These are phyloP conservation scores for Dysphania ambrosioides DNA, from an alignment of 148 eudicot genomes.

Conservation along the genomic window DNA sequence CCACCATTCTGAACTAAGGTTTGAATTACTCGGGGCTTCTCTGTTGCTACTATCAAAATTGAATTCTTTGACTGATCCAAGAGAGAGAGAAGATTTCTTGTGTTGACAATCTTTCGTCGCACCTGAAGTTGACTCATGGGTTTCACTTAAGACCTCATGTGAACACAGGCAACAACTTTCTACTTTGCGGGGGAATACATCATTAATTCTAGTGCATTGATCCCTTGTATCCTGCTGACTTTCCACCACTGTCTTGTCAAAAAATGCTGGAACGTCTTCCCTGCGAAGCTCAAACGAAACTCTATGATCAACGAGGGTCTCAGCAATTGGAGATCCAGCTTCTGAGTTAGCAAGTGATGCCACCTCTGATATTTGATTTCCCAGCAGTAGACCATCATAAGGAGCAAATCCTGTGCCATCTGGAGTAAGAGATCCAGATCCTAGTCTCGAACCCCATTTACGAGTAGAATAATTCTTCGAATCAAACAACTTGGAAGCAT, in stretches of 20 bases:
- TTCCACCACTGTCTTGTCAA: conserved; percentile 31
- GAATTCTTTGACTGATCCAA: conserved; percentile 88
- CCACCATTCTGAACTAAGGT: conserved; percentile 67
- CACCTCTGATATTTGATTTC: conserved; percentile 51
- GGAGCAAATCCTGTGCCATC: conserved; percentile 56
- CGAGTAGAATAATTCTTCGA: conserved; percentile 49
- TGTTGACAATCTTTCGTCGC: conserved; percentile 42
- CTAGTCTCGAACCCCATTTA: conserved; percentile 87
- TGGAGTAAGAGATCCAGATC: conserved; percentile 76
- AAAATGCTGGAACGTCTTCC: conserved; percentile 40
- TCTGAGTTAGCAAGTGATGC: conserved; percentile 62
- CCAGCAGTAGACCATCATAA: conserved; percentile 35
- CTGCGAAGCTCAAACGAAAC: conserved; percentile 68
- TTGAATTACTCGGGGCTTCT: conserved; percentile 34
- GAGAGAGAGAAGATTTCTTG: conserved; percentile 48
- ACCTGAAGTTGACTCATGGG: conserved; percentile 22
- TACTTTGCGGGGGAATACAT: conserved; percentile 9
- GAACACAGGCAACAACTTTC: conserved; percentile 28
- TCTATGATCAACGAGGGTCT: conserved; percentile 53
- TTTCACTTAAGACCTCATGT: conserved; percentile 30
- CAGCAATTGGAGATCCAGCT: conserved; percentile 40
- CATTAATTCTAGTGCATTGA: conserved; percentile 7
- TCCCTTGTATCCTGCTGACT: conserved; percentile 14
- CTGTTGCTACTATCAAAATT: conserved; percentile 63
- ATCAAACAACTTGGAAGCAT: conserved; percentile 64